A percentile compares a stretch with the other conserved stretches of the same genome.
Evolutionary conservation across 345 rosid species (phyloP).

Genomic region (Eucalyptus polybractea): DNA sequence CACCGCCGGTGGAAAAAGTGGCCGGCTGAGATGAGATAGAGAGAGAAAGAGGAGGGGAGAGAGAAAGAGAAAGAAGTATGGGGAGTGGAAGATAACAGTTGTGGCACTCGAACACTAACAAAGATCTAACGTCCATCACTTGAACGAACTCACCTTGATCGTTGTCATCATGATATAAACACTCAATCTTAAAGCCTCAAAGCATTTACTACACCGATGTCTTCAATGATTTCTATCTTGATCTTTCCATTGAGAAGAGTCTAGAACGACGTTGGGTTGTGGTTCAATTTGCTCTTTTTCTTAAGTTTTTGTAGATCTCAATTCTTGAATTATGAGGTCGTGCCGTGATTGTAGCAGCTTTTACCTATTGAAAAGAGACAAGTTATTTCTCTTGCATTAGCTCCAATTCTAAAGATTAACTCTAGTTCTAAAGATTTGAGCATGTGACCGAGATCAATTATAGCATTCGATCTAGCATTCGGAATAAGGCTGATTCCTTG

Average conservation of each 20-base stretch:
- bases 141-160: accelerated
- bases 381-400: not conserved
- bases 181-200: too few relatives aligned
- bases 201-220: too few relatives aligned
- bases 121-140: not conserved
- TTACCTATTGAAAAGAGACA: accelerated
- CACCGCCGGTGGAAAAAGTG: not conserved
- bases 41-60: not conserved
- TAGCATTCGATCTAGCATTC: not conserved
- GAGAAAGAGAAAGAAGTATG: too few relatives aligned
- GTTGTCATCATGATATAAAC: accelerated
- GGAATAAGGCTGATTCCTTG: not conserved
- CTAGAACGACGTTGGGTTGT: too few relatives aligned
- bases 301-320: too few relatives aligned
- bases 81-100: not conserved
- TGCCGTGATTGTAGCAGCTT: accelerated
- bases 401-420: too few relatives aligned
- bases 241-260: too few relatives aligned
- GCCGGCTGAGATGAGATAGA: not conserved
- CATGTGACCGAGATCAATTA: accelerated
- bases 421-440: too few relatives aligned
- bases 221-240: too few relatives aligned
- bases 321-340: not conserved
- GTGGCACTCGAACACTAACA: accelerated
- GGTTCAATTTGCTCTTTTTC: not conserved